These are phyloP conservation scores for Mycena galericulata DNA, from an alignment of 768 basidiomycete species.

Conservation along the genomic window DNA sequence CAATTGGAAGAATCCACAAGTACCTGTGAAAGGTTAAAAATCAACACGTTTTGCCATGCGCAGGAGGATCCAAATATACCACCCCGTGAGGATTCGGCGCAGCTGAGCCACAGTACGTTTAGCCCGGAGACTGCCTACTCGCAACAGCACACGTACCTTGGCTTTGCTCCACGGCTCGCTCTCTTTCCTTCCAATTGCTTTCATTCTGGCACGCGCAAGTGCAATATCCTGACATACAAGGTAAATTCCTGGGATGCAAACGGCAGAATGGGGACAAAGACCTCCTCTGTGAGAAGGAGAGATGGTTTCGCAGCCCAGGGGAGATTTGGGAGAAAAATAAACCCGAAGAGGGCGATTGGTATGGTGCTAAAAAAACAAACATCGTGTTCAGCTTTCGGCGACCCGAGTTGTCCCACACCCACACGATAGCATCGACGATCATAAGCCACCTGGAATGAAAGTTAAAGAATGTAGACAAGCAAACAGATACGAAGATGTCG, in stretches of 20 bases:
- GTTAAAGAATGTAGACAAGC: background rate
- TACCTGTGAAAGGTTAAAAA: too few species aligned
- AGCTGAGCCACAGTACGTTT: slow-evolving; percentile 6
- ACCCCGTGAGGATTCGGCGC: slow-evolving; percentile 26
- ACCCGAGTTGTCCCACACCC: background rate
- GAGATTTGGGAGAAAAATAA: slow-evolving; percentile 30
- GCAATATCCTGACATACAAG: slow-evolving; percentile 22
- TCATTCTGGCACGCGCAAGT: slow-evolving; percentile 32
- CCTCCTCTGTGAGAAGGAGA: slow-evolving; percentile 18
- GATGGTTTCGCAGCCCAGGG: slow-evolving; percentile 31
- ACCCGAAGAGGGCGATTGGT: slow-evolving; percentile 34
- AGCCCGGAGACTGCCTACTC: background rate
- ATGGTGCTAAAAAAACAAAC: slow-evolving; percentile 28
- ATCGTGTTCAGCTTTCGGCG: background rate
- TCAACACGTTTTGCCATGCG: too few species aligned
- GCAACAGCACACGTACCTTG: background rate
- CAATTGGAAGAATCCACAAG: slow-evolving; percentile 32
- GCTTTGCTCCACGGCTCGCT: slow-evolving; percentile 32
- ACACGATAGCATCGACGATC: slow-evolving; percentile 37
- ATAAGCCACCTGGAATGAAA: slow-evolving; percentile 28
- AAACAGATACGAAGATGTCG: background rate
- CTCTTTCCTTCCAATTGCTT: slow-evolving; percentile 32
- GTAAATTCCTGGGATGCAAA: background rate
- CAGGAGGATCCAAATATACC: slow-evolving; percentile 35
- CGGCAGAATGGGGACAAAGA: too few species aligned